Evolutionary conservation across 1,284 basidiomycete genomes (phyloP).

Genomic region (Singerocomus inundabilis): DNA sequence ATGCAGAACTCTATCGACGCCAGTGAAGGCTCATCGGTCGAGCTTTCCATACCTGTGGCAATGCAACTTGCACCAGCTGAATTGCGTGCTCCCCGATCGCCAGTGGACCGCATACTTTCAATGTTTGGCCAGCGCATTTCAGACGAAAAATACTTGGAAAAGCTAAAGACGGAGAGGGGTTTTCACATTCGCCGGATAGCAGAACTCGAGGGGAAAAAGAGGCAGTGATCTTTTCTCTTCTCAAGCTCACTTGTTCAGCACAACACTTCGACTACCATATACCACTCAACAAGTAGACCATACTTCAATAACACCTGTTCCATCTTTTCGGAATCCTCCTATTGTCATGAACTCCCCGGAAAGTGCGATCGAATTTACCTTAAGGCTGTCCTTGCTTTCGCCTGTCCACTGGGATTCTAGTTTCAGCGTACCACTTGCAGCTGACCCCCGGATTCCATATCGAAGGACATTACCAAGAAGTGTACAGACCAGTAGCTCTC

Average conservation of each 20-base stretch:
- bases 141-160: constrained; percentile 62
- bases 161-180: constrained; percentile 53
- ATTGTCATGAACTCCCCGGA: constrained; percentile 45
- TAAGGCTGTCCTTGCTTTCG: constrained; percentile 43
- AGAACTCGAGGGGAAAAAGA: constrained; percentile 50
- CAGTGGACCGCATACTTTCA: constrained; percentile 38
- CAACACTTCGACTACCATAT: constrained; percentile 1
- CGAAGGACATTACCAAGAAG: constrained; percentile 56
- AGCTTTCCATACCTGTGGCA: not conserved
- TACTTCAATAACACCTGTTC: constrained; percentile 60
- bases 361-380: constrained; percentile 59
- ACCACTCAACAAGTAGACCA: constrained; percentile 36
- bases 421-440: constrained; percentile 33
- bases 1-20: not conserved
- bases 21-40: not conserved
- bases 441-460: constrained; percentile 41
- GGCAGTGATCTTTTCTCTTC: constrained; percentile 12
- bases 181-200: constrained; percentile 51
- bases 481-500: constrained; percentile 52
- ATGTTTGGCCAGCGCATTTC: constrained; percentile 52
- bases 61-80: constrained; percentile 9
- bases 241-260: not conserved
- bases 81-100: constrained; percentile 12
- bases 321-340: constrained; percentile 58
- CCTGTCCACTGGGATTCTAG: constrained; percentile 46